A percentile compares a stretch with the other conserved stretches of the same genome.
phyloP scores from a whole-genome alignment of 805 yeast genomes.

The Sugiyamaella chiloensis region DNA sequence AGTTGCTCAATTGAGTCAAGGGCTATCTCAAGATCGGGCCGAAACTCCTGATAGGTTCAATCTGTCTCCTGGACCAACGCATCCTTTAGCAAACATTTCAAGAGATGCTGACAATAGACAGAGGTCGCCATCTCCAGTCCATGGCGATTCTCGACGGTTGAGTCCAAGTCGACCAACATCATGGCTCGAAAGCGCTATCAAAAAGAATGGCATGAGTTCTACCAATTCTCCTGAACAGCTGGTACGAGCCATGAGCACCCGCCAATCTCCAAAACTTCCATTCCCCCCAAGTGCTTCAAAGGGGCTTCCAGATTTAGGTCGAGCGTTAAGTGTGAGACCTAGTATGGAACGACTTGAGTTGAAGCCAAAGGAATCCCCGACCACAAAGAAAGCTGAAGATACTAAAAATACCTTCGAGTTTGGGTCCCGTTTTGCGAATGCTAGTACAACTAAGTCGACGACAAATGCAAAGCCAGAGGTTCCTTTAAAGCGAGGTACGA shows the following conservation, averaged over 20 bases:
- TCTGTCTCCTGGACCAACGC: conserved; percentile 6
- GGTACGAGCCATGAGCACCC: neutral
- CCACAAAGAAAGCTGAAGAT: neutral
- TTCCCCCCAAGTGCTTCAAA: neutral
- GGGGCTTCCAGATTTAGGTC: neutral
- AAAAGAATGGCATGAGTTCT: conserved; percentile 21
- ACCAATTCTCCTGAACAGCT: conserved; percentile 3
- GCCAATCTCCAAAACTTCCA: conserved; percentile 4
- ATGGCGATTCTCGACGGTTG: conserved; percentile 22
- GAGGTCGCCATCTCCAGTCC: neutral
- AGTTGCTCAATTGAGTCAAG: neutral
- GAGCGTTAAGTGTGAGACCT: no score
- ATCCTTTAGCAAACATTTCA: conserved; percentile 1
- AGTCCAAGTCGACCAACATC: conserved; percentile 28
- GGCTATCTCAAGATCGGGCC: neutral
- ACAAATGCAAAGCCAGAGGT: neutral
- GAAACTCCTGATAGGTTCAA: conserved; percentile 1
- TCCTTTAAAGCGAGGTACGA: neutral
- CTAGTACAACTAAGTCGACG: neutral
- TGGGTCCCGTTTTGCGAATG: neutral
- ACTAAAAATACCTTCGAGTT: neutral
- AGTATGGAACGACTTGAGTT: no score
- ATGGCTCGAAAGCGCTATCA: conserved; percentile 31
- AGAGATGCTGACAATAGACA: neutral
- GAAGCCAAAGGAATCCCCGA: no score